These are phyloP conservation scores for Paraphaeosphaeria sporulosa DNA, from an alignment of 2,329 filamentous ascomycete genomes.

Conservation along the genomic window DNA sequence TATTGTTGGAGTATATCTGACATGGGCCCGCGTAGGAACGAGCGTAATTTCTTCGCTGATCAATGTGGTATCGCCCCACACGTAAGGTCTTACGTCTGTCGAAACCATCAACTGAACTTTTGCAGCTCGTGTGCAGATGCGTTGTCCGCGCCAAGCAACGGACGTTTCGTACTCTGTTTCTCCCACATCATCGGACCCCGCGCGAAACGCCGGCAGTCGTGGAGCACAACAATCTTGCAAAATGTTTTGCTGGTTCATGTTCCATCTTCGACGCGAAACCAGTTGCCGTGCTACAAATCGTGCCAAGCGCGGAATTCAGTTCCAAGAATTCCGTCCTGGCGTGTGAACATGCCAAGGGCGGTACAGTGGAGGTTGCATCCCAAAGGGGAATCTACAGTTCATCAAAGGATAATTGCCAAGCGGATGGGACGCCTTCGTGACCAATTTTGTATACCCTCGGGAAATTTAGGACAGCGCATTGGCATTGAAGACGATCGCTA, in stretches of 20 bases:
- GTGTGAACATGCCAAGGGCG: slow-evolving; percentile 22
- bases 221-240: background rate
- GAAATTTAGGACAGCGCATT: slow-evolving; percentile 3
- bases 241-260: background rate
- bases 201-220: background rate
- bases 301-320: slow-evolving; percentile 28
- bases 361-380: slow-evolving; percentile 20
- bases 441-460: slow-evolving; percentile 13
- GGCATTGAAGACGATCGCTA: slow-evolving; percentile 8
- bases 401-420: slow-evolving; percentile 23
- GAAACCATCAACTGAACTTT: background rate
- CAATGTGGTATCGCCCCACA: background rate
- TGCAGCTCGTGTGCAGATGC: slow-evolving; percentile 16
- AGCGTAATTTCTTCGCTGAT: too few species aligned
- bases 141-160: slow-evolving; percentile 22
- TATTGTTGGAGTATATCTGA: too few species aligned
- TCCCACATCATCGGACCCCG: slow-evolving; percentile 6
- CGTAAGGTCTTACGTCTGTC: background rate
- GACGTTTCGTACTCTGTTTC: slow-evolving; percentile 17
- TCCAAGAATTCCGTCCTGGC: slow-evolving; percentile 24
- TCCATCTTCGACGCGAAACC: background rate
- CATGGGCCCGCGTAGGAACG: too few species aligned
- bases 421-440: slow-evolving; percentile 10
- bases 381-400: slow-evolving; percentile 15
- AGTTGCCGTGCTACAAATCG: background rate